Evolutionary conservation across 257 asterid species (phyloP).

Genomic region (Voacanga thouarsii): DNA sequence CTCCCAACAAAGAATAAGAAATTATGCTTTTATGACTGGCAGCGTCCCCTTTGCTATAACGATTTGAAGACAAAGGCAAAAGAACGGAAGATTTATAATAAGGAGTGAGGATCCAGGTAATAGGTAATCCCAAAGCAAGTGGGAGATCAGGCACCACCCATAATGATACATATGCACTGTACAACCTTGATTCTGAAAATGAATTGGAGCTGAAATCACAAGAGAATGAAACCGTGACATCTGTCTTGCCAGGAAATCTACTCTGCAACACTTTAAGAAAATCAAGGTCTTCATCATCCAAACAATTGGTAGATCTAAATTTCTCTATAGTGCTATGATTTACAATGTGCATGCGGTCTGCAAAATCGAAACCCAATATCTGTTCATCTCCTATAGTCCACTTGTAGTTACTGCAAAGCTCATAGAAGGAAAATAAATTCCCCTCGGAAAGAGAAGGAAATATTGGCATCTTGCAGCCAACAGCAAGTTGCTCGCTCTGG

Average conservation of each 20-base stretch:
- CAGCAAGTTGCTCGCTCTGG: constrained; percentile 73
- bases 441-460: constrained; percentile 76
- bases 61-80: constrained; percentile 52
- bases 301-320: constrained; percentile 30
- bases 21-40: constrained; percentile 46
- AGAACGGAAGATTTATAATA: constrained; percentile 69
- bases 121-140: constrained; percentile 68
- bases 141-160: constrained; percentile 79
- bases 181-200: constrained; percentile 44
- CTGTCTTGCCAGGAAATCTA: constrained; percentile 70
- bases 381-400: constrained; percentile 67
- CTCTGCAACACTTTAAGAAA: constrained; percentile 66
- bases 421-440: constrained; percentile 73
- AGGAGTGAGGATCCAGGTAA: constrained; percentile 89
- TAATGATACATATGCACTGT: constrained; percentile 57
- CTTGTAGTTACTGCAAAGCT: constrained; percentile 59
- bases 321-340: constrained; percentile 25
- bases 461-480: constrained; percentile 58
- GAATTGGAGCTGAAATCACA: constrained; percentile 54
- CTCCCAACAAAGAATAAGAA: constrained; percentile 65
- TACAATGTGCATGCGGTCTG: constrained; percentile 18
- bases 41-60: constrained; percentile 44
- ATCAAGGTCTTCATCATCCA: constrained; percentile 40
- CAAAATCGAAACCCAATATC: constrained; percentile 47
- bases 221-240: constrained; percentile 61